A percentile compares a stretch with the other conserved stretches of the same genome.
phyloP scores from a whole-genome alignment of 1,284 basidiomycete species.

The Somion occarium region DNA sequence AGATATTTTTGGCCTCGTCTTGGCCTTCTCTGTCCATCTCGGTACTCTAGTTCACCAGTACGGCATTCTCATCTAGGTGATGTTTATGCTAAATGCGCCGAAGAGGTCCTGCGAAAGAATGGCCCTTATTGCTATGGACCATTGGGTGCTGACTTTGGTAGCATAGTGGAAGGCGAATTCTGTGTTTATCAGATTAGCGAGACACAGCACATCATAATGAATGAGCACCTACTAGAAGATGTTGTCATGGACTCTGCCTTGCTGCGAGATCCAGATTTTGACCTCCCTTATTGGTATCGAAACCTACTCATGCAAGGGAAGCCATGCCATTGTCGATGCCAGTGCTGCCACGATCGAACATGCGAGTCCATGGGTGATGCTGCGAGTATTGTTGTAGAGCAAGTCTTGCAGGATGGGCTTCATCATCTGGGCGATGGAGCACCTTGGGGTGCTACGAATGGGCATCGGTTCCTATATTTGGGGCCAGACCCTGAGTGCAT shows the following conservation, averaged over 20 bases:
- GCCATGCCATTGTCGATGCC: neutral
- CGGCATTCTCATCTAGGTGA: neutral
- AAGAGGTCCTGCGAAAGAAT: neutral
- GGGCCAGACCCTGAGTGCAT: neutral
- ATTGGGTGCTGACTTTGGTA: too few species aligned
- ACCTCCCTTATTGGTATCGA: constrained; percentile 7
- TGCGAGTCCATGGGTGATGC: neutral
- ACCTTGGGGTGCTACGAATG: neutral
- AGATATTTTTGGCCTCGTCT: too few species aligned
- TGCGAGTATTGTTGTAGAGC: neutral
- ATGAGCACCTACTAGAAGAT: neutral
- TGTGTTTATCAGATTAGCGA: constrained; percentile 1
- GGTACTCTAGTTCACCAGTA: too few species aligned
- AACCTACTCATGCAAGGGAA: neutral
- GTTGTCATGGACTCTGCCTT: neutral
- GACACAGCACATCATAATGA: constrained; percentile 3
- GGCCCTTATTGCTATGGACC: too few species aligned
- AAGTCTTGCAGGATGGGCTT: neutral
- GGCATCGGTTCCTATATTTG: neutral
- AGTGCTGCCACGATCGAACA: neutral
- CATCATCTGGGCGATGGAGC: neutral
- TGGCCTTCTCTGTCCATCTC: too few species aligned
- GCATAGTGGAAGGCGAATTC: neutral
- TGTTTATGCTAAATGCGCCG: neutral
- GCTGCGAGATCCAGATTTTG: constrained; percentile 2